A percentile compares a stretch with the other conserved stretches of the same genome.
phyloP scores from a whole-genome alignment of 2,329 filamentous ascomycete species.

The Neoarthrinium moseri region DNA sequence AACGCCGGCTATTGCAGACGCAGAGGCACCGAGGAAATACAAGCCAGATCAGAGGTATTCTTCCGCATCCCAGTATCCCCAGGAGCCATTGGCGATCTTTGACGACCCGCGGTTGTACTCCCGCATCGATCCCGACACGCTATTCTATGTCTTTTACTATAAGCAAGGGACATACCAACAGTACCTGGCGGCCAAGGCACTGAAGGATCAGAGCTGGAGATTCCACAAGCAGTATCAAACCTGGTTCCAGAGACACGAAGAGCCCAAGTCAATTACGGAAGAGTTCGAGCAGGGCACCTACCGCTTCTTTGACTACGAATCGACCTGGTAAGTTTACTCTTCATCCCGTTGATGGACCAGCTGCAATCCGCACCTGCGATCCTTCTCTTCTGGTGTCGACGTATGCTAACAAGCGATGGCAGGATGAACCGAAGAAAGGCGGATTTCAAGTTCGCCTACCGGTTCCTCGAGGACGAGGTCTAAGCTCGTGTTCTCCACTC shows the following conservation, averaged over 20 bases:
- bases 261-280: conserved; percentile 97
- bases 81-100: conserved; percentile 87
- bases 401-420: conserved; percentile 22
- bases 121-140: conserved; percentile 88
- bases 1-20: conserved; percentile 74
- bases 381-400: not conserved
- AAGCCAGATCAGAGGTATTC: conserved; percentile 78
- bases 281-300: conserved; percentile 99
- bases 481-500: conserved; percentile 29
- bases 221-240: conserved; percentile 99
- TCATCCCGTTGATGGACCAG: not conserved
- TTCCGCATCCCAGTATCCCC: conserved; percentile 78
- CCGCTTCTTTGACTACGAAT: conserved; percentile 99
- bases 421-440: conserved; percentile 99
- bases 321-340: conserved; percentile 75
- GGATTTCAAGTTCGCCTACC: conserved; percentile 98
- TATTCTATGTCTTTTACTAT: conserved; percentile 99
- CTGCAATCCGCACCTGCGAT: not conserved
- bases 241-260: conserved; percentile 98
- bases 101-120: conserved; percentile 87
- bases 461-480: conserved; percentile 94
- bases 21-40: conserved; percentile 81
- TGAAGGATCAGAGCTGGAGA: conserved; percentile 97
- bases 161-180: conserved; percentile 95
- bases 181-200: conserved; percentile 90